Evolutionary conservation across 306 rosid species (phyloP).

Genomic region (Trifolium repens): DNA sequence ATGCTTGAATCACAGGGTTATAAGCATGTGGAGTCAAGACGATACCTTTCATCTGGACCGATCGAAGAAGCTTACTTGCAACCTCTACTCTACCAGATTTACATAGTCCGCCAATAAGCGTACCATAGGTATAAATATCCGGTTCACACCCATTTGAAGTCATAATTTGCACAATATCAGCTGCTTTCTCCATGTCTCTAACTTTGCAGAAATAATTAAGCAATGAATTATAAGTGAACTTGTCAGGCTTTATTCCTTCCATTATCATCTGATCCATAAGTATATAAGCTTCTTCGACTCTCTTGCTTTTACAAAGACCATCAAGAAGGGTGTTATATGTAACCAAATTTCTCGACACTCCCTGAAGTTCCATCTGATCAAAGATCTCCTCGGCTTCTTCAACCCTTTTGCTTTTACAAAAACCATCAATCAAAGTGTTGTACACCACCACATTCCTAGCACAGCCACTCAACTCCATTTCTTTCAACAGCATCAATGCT

Average conservation of each 20-base stretch:
- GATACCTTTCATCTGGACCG: conserved; percentile 88
- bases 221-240: conserved; percentile 87
- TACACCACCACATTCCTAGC: conserved; percentile 77
- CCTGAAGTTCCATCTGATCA: conserved; percentile 92
- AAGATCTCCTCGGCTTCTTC: conserved; percentile 88
- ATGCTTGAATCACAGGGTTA: conserved; percentile 77
- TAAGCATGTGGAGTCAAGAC: conserved; percentile 78
- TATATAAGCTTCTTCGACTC: conserved; percentile 86
- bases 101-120: conserved; percentile 81
- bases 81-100: conserved; percentile 82
- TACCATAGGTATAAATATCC: conserved; percentile 82
- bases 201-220: conserved; percentile 73
- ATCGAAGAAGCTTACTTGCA: conserved; percentile 85
- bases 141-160: conserved; percentile 78
- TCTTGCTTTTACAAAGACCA: conserved; percentile 75
- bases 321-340: conserved; percentile 86
- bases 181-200: conserved; percentile 82
- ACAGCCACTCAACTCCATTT: conserved; percentile 83
- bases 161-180: conserved; percentile 90
- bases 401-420: conserved; percentile 78
- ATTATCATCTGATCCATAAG: conserved; percentile 97
- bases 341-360: conserved; percentile 81
- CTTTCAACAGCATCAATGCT: conserved; percentile 71
- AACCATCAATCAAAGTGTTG: conserved; percentile 83
- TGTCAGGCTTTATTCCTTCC: conserved; percentile 89